These are phyloP conservation scores for Mycena vitilis DNA, from an alignment of 768 basidiomycete species.

Conservation along the genomic window DNA sequence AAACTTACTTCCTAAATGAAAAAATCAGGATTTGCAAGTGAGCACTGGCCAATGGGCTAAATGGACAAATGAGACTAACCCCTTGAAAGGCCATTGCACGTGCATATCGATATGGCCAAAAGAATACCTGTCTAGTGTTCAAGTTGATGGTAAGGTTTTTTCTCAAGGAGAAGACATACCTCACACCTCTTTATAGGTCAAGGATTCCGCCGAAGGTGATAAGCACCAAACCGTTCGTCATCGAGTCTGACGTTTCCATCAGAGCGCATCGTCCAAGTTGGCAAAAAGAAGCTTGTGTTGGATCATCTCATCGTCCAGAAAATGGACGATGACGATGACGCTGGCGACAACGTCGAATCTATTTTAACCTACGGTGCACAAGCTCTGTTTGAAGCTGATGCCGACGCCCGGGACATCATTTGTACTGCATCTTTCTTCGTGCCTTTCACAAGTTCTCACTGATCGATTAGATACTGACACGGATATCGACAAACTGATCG, in stretches of 20 bases:
- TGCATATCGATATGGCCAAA: slow-evolving; percentile 94
- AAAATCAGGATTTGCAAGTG: slow-evolving; percentile 84
- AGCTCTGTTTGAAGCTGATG: slow-evolving; percentile 79
- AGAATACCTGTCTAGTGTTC: slow-evolving; percentile 94
- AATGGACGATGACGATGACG: slow-evolving; percentile 87
- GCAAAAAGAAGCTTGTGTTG: slow-evolving; percentile 95
- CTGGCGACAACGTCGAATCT: slow-evolving; percentile 83
- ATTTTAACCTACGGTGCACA: slow-evolving; percentile 92
- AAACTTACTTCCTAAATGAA: background rate
- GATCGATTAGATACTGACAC: slow-evolving; percentile 71
- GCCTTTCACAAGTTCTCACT: slow-evolving; percentile 6
- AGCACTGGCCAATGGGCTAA: slow-evolving; percentile 36
- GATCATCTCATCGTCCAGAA: slow-evolving; percentile 97
- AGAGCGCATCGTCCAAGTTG: slow-evolving; percentile 93
- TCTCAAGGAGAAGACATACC: background rate
- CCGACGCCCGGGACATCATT: slow-evolving; percentile 71
- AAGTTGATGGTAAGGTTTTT: slow-evolving; percentile 76
- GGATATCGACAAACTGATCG: slow-evolving; percentile 88
- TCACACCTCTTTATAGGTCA: slow-evolving; percentile 51
- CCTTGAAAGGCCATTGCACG: slow-evolving; percentile 86
- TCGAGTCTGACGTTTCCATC: background rate
- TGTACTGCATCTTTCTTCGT: slow-evolving; percentile 56
- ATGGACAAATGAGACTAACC: slow-evolving; percentile 16
- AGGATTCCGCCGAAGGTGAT: slow-evolving; percentile 90
- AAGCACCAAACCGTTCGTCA: background rate